Evolutionary conservation across 805 yeast species (phyloP).

Genomic region (Spencermartinsiella europaea): DNA sequence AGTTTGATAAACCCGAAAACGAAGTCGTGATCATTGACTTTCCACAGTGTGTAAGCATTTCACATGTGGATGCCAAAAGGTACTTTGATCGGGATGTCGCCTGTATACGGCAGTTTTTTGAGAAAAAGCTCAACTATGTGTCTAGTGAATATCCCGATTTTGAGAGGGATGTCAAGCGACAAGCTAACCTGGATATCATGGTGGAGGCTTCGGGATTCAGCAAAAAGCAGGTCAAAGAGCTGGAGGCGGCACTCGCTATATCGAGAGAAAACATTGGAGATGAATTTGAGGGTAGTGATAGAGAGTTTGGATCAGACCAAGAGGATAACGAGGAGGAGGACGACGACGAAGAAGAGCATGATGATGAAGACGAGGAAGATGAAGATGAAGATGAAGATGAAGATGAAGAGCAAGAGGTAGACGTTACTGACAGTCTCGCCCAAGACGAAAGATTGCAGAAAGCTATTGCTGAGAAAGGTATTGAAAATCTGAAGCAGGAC

Average conservation of each 20-base stretch:
- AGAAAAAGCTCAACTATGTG: conserved; percentile 64
- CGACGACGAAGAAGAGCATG: conserved; percentile 35
- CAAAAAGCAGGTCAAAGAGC: conserved; percentile 54
- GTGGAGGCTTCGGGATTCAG: conserved; percentile 89
- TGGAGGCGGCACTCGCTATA: conserved; percentile 67
- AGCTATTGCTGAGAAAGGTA: conserved; percentile 33
- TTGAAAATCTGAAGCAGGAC: conserved; percentile 56
- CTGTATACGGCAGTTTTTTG: conserved; percentile 80
- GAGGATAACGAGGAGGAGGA: conserved; percentile 41
- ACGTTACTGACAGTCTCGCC: conserved; percentile 18
- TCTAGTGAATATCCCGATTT: conserved; percentile 84
- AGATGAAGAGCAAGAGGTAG: conserved; percentile 12
- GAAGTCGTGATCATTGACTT: conserved; percentile 93
- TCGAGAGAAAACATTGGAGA: conserved; percentile 39
- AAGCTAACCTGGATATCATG: conserved; percentile 67
- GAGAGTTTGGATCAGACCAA: conserved; percentile 34
- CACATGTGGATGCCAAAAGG: conserved; percentile 80
- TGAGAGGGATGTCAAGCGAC: conserved; percentile 65
- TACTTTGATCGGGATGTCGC: conserved; percentile 92
- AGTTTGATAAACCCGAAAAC: conserved; percentile 39
- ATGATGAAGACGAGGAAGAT: conserved; percentile 35
- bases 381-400: conserved; percentile 22
- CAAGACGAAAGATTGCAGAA: conserved; percentile 37
- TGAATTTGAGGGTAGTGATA: conserved; percentile 32
- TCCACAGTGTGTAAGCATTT: conserved; percentile 95